phyloP scores from a whole-genome alignment of 2,329 filamentous ascomycete genomes.

The Trichoderma koningiopsis region DNA sequence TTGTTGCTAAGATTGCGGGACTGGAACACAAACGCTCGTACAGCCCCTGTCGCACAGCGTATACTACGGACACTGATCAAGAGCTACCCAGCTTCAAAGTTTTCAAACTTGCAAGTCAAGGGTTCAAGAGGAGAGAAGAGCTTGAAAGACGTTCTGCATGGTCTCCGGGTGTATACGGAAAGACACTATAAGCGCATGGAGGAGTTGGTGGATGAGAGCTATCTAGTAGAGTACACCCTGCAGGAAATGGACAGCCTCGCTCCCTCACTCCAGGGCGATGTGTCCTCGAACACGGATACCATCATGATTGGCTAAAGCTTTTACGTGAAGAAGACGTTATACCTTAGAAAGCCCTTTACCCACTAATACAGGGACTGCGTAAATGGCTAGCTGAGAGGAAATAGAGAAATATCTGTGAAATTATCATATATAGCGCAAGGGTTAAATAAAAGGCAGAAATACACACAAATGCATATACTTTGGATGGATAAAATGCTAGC shows the following conservation, averaged over 20 bases:
- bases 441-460: neutral
- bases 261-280: conserved; percentile 44
- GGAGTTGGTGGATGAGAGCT: conserved; percentile 91
- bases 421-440: conserved; percentile 12
- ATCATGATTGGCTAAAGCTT: conserved; percentile 43
- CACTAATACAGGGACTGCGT: neutral
- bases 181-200: conserved; percentile 88
- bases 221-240: conserved; percentile 89
- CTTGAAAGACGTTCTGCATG: conserved; percentile 81
- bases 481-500: neutral
- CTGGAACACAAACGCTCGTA: conserved; percentile 96
- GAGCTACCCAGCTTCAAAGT: conserved; percentile 75
- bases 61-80: conserved; percentile 79
- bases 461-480: neutral
- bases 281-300: conserved; percentile 43
- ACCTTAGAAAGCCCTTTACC: neutral
- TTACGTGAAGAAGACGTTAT: neutral
- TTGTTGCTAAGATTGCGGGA: conserved; percentile 82
- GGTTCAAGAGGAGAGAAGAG: conserved; percentile 62
- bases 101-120: conserved; percentile 69
- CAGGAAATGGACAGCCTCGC: conserved; percentile 83
- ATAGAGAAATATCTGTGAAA: neutral
- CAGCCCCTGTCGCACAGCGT: conserved; percentile 80
- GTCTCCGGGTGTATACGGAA: conserved; percentile 88
- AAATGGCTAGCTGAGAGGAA: neutral